These are phyloP conservation scores for Leavenworthia alabamica DNA, from an alignment of 345 rosid genomes.

Conservation along the genomic window DNA sequence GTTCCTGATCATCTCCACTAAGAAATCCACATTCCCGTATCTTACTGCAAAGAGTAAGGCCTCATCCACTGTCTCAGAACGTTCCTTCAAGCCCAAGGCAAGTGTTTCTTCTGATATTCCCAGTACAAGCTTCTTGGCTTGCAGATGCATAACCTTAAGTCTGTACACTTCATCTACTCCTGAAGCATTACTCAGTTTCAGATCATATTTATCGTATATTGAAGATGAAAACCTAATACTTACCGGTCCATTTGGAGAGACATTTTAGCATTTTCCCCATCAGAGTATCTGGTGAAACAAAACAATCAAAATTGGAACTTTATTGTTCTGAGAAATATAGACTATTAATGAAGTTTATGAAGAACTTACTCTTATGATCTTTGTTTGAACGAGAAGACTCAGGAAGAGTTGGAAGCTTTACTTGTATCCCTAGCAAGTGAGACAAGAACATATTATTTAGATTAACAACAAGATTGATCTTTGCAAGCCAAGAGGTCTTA, in stretches of 20 bases:
- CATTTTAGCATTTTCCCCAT: conserved; percentile 6
- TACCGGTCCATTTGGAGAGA: conserved; percentile 25
- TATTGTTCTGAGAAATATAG: background rate
- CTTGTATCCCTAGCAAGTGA: conserved; percentile 23
- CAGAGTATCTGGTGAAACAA: conserved; percentile 3
- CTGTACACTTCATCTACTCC: conserved; percentile 24
- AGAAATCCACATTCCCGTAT: conserved; percentile 27
- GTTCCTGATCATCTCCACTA: conserved; percentile 26
- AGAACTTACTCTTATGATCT: conserved; percentile 19
- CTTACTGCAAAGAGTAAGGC: conserved; percentile 29
- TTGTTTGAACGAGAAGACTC: conserved; percentile 16
- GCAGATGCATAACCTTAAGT: conserved; percentile 24
- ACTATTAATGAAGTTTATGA: background rate
- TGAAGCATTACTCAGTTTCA: conserved; percentile 1
- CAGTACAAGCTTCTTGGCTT: conserved; percentile 22
- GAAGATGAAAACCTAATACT: background rate
- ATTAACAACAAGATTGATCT: background rate
- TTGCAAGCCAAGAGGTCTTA: background rate
- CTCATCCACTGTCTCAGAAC: conserved; percentile 21
- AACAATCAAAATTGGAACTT: background rate
- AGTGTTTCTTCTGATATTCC: conserved; percentile 25
- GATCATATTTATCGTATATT: background rate
- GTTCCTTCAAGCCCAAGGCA: conserved; percentile 17
- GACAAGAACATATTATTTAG: background rate
- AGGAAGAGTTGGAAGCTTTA: conserved; percentile 26